Evolutionary conservation across 768 basidiomycete species (phyloP), one percentile per base, ranked within the genome.

Genomic region (Lanmaoa pseudosensibilis): DNA sequence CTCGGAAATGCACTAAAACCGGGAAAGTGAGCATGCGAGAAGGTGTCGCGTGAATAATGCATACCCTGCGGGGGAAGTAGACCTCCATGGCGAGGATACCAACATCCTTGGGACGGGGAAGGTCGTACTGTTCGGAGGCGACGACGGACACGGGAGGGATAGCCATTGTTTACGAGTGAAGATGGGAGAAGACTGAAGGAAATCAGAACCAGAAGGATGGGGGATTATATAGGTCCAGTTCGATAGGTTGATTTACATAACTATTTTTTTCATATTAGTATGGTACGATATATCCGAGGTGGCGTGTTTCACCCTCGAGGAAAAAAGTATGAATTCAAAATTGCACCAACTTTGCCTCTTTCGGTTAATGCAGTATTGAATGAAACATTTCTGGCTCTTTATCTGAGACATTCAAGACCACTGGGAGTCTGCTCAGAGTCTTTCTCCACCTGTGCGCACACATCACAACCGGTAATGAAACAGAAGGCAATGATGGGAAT

Each of bases 21-120:
- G 48, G 51, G 15, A 21, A 36, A 23, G 52, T 66, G 46, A 64
- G 66, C 23, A 33, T 40, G 19, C 27, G 23, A 5, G 0, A 3
- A 53, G n/a, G 27, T 38, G 61, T 61, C 56, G 49, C 63, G 54
- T 50, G 56, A 50, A 27, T 40, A 52, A 46, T 44, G 78, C 88
- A 63, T 68, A 94, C 92, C 62, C 92, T 83, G 74, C 84, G 88
- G 52, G 94, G 95, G 78, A 96, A 95, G 81, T 97, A 98, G 73
- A 92, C 83, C 69, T 98, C 94, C 74, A 95, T 85, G 48, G 82
- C 94, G 61, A 95, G 89, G 73, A 98, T 86, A 69, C 95, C 95
- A 64, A 97, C 94, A 75, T 97, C 90, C 78, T 88, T 85, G 57
- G 95, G 93, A 65, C 93, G 90, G 52, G 74, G 70, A 2, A 70